Evolutionary conservation across 2,329 filamentous ascomycete species (phyloP).

Genomic region (Cytospora piceae): DNA sequence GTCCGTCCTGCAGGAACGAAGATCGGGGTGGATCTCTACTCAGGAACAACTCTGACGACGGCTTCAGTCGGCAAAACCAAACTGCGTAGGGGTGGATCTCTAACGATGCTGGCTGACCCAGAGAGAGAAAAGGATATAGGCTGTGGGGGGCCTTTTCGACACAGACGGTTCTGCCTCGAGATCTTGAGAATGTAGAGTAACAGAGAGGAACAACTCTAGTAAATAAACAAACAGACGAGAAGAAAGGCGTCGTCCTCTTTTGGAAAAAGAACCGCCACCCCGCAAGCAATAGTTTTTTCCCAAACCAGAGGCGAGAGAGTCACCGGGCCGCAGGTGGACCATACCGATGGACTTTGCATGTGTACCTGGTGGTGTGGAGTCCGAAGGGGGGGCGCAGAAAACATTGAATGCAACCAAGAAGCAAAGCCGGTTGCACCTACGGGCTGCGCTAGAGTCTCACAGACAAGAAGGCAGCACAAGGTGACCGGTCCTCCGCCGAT

Average conservation of each 20-base stretch:
- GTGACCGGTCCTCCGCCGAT: conserved; percentile 22
- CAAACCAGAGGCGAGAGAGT: conserved; percentile 8
- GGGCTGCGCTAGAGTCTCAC: conserved; percentile 2
- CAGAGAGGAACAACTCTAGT: not conserved
- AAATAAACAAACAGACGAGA: not conserved
- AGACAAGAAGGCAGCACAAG: conserved; percentile 6
- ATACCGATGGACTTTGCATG: conserved; percentile 16
- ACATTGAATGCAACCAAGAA: not conserved
- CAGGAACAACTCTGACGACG: conserved; percentile 3
- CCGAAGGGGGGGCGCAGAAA: not conserved
- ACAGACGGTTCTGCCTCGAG: conserved; percentile 1
- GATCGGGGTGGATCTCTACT: conserved; percentile 13
- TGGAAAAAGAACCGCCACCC: conserved; percentile 18
- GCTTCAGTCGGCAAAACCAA: conserved; percentile 14
- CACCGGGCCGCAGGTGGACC: conserved; percentile 28
- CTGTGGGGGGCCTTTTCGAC: conserved; percentile 2
- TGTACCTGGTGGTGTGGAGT: conserved; percentile 13
- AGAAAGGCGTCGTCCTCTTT: conserved; percentile 7
- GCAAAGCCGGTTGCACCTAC: conserved; percentile 3
- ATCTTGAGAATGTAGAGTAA: not conserved
- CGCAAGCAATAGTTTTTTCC: conserved; percentile 18
- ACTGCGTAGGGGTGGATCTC: not conserved
- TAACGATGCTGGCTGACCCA: not conserved
- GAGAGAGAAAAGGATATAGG: not conserved
- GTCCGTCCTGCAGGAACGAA: conserved; percentile 19